These are phyloP conservation scores for Sporothrix pallida DNA, from an alignment of 2,329 filamentous ascomycete species.

Conservation along the genomic window DNA sequence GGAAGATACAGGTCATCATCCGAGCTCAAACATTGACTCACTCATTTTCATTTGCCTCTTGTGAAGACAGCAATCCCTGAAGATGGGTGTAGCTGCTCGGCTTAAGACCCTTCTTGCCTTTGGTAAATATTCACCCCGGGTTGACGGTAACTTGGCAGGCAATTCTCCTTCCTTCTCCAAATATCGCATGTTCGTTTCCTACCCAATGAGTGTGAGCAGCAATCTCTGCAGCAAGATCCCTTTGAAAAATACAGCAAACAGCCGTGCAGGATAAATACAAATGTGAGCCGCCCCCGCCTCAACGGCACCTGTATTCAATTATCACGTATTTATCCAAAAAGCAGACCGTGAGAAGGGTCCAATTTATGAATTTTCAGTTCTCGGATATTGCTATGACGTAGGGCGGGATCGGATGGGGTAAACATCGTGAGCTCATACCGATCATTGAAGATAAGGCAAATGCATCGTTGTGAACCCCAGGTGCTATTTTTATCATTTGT, in stretches of 20 bases:
- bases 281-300: too few species aligned
- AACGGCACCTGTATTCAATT: not conserved
- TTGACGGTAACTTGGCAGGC: too few species aligned
- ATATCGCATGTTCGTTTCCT: not conserved
- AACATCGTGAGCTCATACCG: not conserved
- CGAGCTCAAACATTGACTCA: too few species aligned
- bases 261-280: not conserved
- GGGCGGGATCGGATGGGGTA: not conserved
- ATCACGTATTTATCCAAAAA: not conserved
- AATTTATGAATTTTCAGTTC: not conserved
- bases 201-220: not conserved
- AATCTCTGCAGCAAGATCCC: not conserved
- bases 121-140: too few species aligned
- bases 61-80: too few species aligned
- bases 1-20: too few species aligned
- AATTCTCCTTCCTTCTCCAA: too few species aligned
- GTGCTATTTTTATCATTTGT: too few species aligned
- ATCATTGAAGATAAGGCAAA: not conserved
- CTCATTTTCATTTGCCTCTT: too few species aligned
- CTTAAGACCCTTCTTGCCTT: too few species aligned
- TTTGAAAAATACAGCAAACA: not conserved
- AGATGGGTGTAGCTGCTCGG: too few species aligned
- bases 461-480: too few species aligned
- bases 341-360: not conserved
- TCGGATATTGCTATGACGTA: not conserved